A percentile compares a stretch with the other conserved stretches of the same genome.
These are phyloP conservation scores for Furculomyces boomerangus DNA, from an alignment of 371 early-diverging fungal species.

Conservation along the genomic window DNA sequence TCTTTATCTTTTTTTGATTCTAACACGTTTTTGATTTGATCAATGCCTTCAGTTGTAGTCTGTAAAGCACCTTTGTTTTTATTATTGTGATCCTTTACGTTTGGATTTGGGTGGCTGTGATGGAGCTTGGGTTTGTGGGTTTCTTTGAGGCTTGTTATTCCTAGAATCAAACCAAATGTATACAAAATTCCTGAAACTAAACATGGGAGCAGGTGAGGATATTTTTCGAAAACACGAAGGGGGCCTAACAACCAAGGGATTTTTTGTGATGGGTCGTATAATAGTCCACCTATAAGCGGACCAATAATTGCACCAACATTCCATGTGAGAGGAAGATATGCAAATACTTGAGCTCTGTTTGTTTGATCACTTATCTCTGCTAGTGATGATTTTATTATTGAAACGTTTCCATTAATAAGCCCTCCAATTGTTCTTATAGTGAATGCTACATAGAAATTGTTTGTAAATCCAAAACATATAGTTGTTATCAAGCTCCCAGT, in stretches of 20 bases:
- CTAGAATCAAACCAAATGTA: conserved; percentile 38
- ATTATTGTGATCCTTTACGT: conserved; percentile 51
- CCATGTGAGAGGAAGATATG: conserved; percentile 33
- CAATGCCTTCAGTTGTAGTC: background rate
- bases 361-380: conserved; percentile 67
- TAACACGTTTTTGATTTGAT: background rate
- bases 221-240: conserved; percentile 34
- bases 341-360: conserved; percentile 45
- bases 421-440: conserved; percentile 47
- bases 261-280: conserved; percentile 49
- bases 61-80: no score
- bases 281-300: conserved; percentile 62
- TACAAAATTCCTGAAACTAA: conserved; percentile 40
- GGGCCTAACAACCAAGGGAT: conserved; percentile 49
- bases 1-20: background rate
- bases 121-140: conserved; percentile 29
- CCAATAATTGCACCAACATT: conserved; percentile 42
- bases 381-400: conserved; percentile 66
- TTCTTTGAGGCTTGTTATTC: conserved; percentile 52
- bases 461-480: conserved; percentile 53
- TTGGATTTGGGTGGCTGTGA: conserved; percentile 41
- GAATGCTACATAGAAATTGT: conserved; percentile 44
- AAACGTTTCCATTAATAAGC: conserved; percentile 64
- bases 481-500: conserved; percentile 46
- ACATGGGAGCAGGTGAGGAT: conserved; percentile 78